Base-by-base conservation (phyloP, 768 basidiomycete genomes). In the Tylopilus sp. region DNA sequence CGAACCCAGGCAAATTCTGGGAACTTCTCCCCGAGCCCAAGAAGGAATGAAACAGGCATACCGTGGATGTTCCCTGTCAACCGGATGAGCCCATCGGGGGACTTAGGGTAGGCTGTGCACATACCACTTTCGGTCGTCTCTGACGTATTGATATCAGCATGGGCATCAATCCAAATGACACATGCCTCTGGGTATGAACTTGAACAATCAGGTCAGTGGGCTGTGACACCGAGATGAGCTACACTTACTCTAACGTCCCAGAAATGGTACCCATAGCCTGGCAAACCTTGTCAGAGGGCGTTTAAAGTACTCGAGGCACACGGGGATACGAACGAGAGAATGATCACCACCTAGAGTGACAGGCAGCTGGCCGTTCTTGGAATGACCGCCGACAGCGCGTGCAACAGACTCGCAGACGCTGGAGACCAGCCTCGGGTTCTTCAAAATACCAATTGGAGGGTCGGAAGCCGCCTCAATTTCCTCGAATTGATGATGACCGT, bases 301-400 rank as follows among this genome's bases (percentile, higher is more conserved):
- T 22, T 31, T 55, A 19, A 48, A 29, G 48, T 26, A 21, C 50
- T 45, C 19, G 54, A 48, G 44, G n/a, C n/a, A 45, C 29, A 45
- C 10, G 45, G 40, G 12, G 43, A 30, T 40, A 76, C 84, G 49
- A 54, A 89, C 91, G 68, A 98, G 74, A 52, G 92, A 95, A 72
- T 99, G 97, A 66, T 99, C 97, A 13, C 97, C 97, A 12, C 97
- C 97, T 8, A 98, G 76, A 2, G 94, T 98, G 13, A 99, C 75
- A 10, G 94, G 89, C 22, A 99, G 75, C 62, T 84, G 80, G 2
- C 96, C 93, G 48, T 83, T 82, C 72, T 79, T 79, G 24, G 83
- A 84, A 70, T 94, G 89, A 3, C 65, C 79, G 13, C 82, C 82
- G n/a, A 98, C 88, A 29, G 73, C 84, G 31, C 78, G 71, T n/a